These are phyloP conservation scores for Hortiboletus campestris DNA, from an alignment of 768 basidiomycete species.

Conservation along the genomic window DNA sequence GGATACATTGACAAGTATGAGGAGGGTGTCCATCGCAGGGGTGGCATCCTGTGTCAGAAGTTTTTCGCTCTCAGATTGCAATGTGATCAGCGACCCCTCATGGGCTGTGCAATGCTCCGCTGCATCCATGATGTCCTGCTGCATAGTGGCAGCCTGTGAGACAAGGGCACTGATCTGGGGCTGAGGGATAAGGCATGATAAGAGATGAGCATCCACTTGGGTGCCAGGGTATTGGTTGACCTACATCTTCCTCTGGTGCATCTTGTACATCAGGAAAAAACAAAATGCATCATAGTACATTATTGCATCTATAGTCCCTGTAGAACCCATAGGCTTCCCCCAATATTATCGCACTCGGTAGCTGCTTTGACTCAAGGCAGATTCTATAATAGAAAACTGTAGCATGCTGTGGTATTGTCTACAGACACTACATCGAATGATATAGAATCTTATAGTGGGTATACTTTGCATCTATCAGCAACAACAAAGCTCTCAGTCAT, in stretches of 20 bases:
- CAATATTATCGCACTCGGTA: no score
- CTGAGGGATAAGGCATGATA: not conserved
- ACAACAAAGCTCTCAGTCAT: no score
- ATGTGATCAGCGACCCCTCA: not conserved
- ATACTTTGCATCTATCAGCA: no score
- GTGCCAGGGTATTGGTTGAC: not conserved
- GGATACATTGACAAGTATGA: slow-evolving; percentile 3
- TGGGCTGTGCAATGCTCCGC: not conserved
- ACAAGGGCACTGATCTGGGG: not conserved
- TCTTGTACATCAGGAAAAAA: no score
- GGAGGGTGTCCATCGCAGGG: slow-evolving; percentile 6
- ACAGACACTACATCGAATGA: no score
- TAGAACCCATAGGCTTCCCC: no score
- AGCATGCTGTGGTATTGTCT: no score
- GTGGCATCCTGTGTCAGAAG: not conserved
- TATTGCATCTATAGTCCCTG: no score
- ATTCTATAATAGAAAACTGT: no score
- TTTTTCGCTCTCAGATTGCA: slow-evolving; percentile 1
- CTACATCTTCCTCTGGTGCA: not conserved
- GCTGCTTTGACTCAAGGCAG: no score
- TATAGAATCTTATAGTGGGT: no score
- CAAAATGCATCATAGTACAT: no score
- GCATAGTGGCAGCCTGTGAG: not conserved
- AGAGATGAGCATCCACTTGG: not conserved
- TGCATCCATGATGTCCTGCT: slow-evolving; percentile 5